These are phyloP conservation scores for Phyllosticta capitalensis DNA, from an alignment of 2,329 filamentous ascomycete species.

Conservation along the genomic window DNA sequence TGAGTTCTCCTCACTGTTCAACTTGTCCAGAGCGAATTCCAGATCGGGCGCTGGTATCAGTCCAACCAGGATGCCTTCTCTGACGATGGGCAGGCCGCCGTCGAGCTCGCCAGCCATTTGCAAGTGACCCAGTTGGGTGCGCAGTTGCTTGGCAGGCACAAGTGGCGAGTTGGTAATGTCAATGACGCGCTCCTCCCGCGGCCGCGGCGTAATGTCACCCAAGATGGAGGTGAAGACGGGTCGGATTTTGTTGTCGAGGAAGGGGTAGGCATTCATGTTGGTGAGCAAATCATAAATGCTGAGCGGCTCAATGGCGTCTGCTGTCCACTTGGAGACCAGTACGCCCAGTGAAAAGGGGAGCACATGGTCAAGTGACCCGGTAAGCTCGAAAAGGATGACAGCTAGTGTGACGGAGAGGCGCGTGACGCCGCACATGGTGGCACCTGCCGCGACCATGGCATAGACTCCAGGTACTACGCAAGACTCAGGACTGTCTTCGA, in stretches of 20 bases:
- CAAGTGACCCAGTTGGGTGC: constrained; percentile 69
- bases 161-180: constrained; percentile 79
- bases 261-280: constrained; percentile 95
- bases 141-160: constrained; percentile 65
- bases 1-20: constrained; percentile 62
- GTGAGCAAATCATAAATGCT: constrained; percentile 95
- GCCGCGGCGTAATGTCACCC: constrained; percentile 71
- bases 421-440: constrained; percentile 97
- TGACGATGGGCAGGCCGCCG: constrained; percentile 78
- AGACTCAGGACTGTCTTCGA: constrained; percentile 56
- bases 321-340: constrained; percentile 95
- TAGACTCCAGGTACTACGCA: constrained; percentile 98
- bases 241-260: constrained; percentile 92
- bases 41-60: constrained; percentile 90
- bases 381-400: constrained; percentile 92
- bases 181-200: constrained; percentile 69
- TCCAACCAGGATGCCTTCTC: constrained; percentile 70
- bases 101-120: constrained; percentile 85
- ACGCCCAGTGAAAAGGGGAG: constrained; percentile 89
- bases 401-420: constrained; percentile 85
- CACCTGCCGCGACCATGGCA: constrained; percentile 84
- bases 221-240: constrained; percentile 84
- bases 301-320: constrained; percentile 84
- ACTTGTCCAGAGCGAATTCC: constrained; percentile 80
- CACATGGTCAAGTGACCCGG: constrained; percentile 89